phyloP scores from a whole-genome alignment of 495 filamentous ascomycete species.

The Penicillium longicatenatum region DNA sequence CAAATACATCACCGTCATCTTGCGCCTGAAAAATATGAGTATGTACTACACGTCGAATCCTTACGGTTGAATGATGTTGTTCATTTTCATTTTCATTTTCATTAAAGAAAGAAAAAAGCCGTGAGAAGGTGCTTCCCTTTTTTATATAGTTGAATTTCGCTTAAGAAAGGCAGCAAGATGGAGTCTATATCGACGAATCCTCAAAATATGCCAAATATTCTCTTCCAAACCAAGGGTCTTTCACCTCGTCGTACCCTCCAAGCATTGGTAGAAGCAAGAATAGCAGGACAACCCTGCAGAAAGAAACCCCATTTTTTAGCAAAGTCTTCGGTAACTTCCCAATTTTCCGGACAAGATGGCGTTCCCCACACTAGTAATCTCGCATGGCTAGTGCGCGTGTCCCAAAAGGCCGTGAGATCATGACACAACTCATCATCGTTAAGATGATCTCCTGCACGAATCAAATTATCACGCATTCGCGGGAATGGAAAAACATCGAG shows the following conservation, averaged over 20 bases:
- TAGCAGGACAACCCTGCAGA: conserved; percentile 14
- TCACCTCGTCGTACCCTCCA: background rate
- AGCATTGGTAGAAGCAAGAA: background rate
- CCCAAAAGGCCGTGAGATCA: conserved; percentile 30
- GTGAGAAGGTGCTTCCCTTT: too few species aligned
- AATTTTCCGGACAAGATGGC: conserved; percentile 40
- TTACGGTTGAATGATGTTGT: too few species aligned
- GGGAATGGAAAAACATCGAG: conserved; percentile 36
- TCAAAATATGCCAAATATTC: too few species aligned
- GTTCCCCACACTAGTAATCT: conserved; percentile 47
- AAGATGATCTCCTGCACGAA: conserved; percentile 17
- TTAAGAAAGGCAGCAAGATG: too few species aligned
- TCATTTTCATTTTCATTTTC: too few species aligned
- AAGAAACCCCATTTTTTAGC: conserved; percentile 43
- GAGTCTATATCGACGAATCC: too few species aligned
- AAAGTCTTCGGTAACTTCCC: conserved; percentile 48
- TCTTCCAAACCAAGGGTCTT: too few species aligned
- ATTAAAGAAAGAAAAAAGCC: too few species aligned
- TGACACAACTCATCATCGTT: conserved; percentile 27
- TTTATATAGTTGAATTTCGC: too few species aligned
- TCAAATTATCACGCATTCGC: conserved; percentile 31
- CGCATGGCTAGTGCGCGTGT: conserved; percentile 10
- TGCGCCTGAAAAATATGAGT: too few species aligned
- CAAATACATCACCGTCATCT: too few species aligned
- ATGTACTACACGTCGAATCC: too few species aligned